Evolutionary conservation across 2,329 filamentous ascomycete species (phyloP).

Genomic region (Venturia asperata): DNA sequence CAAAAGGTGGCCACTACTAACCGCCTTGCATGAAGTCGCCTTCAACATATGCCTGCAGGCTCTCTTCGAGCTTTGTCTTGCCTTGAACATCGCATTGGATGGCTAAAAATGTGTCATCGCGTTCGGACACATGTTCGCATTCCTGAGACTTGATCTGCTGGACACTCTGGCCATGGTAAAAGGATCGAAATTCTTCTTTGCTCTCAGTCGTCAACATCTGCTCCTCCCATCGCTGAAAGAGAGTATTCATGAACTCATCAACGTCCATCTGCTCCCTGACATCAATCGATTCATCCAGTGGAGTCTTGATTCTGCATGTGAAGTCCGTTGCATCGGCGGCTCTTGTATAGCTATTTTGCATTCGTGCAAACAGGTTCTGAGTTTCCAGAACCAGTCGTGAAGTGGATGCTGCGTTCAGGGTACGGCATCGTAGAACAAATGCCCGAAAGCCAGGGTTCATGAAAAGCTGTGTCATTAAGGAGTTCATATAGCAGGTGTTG

Average conservation of each 20-base stretch:
- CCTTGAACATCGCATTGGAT: conserved; percentile 96
- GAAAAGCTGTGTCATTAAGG: conserved; percentile 85
- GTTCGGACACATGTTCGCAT: conserved; percentile 87
- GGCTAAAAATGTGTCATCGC: conserved; percentile 83
- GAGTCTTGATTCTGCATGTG: conserved; percentile 70
- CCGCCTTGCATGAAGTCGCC: conserved; percentile 93
- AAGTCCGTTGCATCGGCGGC: conserved; percentile 66
- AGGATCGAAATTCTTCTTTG: conserved; percentile 67
- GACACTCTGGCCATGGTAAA: conserved; percentile 86
- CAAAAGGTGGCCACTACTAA: conserved; percentile 30
- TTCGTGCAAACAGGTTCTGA: conserved; percentile 71
- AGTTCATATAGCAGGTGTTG: conserved; percentile 97
- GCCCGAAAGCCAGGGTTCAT: conserved; percentile 86
- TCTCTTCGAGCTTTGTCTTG: conserved; percentile 75
- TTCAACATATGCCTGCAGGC: conserved; percentile 88
- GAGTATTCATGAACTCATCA: conserved; percentile 91
- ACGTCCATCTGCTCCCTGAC: conserved; percentile 94
- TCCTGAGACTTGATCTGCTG: conserved; percentile 95
- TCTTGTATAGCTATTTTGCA: conserved; percentile 75
- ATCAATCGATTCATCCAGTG: conserved; percentile 76
- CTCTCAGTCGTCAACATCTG: conserved; percentile 63
- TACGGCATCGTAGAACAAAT: conserved; percentile 58
- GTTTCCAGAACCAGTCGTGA: conserved; percentile 63
- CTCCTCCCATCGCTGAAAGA: conserved; percentile 85
- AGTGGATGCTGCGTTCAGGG: background rate